Percentiles rank a stretch among this genome's conserved stretches.
phyloP scores from a whole-genome alignment of 2,329 filamentous ascomycete species.

The Fusarium praegraminearum region DNA sequence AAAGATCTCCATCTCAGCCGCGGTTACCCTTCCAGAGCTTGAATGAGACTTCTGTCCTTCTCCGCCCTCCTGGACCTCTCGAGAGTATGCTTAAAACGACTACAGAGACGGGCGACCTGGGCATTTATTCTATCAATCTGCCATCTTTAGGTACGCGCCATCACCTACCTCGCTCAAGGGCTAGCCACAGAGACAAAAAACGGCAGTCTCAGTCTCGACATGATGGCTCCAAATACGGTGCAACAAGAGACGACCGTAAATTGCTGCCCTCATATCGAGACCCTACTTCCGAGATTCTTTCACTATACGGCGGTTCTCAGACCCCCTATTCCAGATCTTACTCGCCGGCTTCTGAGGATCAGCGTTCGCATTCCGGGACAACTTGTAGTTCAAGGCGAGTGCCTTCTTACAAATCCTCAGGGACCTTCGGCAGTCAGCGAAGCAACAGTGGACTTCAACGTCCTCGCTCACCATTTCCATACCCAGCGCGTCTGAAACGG shows the following conservation, averaged over 20 bases:
- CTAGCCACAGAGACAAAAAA: constrained; percentile 48
- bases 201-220: constrained; percentile 47
- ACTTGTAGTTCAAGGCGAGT: constrained; percentile 61
- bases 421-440: constrained; percentile 61
- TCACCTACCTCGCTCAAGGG: constrained; percentile 47
- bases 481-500: constrained; percentile 68
- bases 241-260: constrained; percentile 57
- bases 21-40: constrained; percentile 59
- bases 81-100: constrained; percentile 75
- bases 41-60: constrained; percentile 58
- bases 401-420: constrained; percentile 62
- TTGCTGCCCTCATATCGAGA: constrained; percentile 64
- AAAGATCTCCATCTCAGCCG: constrained; percentile 44
- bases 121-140: constrained; percentile 66
- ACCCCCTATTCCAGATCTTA: constrained; percentile 58
- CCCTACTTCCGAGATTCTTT: constrained; percentile 66
- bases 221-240: constrained; percentile 50
- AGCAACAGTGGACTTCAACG: constrained; percentile 60
- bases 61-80: constrained; percentile 65
- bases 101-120: constrained; percentile 74
- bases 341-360: constrained; percentile 58
- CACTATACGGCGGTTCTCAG: constrained; percentile 66
- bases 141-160: constrained; percentile 51
- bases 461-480: constrained; percentile 70
- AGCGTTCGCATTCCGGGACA: constrained; percentile 67